phyloP scores from a whole-genome alignment of 202 grass and related monocot genomes.

The Dendrocalamus latiflorus region DNA sequence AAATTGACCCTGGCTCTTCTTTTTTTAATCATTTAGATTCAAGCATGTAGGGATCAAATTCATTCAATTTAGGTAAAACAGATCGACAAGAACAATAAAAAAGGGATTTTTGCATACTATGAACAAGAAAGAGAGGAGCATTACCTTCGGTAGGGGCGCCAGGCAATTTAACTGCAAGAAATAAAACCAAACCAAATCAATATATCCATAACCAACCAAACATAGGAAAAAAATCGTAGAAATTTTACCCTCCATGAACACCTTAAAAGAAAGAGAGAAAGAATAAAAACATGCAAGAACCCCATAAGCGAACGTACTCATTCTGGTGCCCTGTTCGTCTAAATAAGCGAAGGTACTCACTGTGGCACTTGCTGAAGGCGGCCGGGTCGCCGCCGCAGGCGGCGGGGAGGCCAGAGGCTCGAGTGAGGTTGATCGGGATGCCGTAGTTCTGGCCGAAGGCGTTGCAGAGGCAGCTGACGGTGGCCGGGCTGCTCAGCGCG shows the following conservation, averaged over 20 bases:
- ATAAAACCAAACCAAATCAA: background rate
- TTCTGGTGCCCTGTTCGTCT: too few species aligned
- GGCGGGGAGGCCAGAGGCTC: constrained; percentile 48
- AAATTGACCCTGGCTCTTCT: background rate
- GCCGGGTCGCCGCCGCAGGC: constrained; percentile 41
- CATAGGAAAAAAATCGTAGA: background rate
- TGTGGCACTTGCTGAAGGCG: constrained; percentile 47
- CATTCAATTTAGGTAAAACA: background rate
- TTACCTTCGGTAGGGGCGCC: constrained; percentile 33
- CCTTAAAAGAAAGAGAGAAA: background rate
- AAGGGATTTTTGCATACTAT: background rate
- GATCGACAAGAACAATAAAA: background rate
- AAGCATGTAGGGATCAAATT: background rate
- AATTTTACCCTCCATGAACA: background rate
- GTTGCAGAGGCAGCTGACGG: constrained; percentile 48
- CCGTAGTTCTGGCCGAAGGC: constrained; percentile 10
- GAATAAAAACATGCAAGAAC: background rate
- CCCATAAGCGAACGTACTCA: too few species aligned
- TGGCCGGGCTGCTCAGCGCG: constrained; percentile 22
- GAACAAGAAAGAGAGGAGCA: background rate
- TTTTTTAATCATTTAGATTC: background rate
- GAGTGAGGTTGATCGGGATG: constrained; percentile 43
- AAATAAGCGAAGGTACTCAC: constrained; percentile 9
- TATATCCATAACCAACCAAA: background rate
- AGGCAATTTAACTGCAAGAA: constrained; percentile 38